Conservation (phyloP, 805 yeast genomes). For the Hanseniaspora hatyaiensis region DNA sequence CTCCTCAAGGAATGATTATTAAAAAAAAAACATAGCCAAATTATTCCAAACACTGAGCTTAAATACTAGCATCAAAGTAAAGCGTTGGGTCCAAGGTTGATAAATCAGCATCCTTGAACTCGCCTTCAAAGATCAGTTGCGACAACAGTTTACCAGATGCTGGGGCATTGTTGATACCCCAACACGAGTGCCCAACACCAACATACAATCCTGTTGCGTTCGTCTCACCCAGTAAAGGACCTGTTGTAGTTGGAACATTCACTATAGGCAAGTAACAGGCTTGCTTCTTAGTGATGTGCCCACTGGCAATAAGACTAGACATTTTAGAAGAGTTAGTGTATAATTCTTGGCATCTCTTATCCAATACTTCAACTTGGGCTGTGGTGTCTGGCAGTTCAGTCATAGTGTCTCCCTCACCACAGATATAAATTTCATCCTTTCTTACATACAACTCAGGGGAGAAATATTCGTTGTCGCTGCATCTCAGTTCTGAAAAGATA, state of each 20-base stretch:
- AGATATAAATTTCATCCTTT: conserved; percentile 87
- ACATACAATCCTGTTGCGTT: conserved; percentile 65
- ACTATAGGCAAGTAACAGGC: conserved; percentile 93
- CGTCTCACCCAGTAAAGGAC: conserved; percentile 90
- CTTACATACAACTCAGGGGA: conserved; percentile 93
- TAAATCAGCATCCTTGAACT: conserved; percentile 63
- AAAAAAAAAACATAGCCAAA: no score
- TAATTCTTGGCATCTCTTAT: conserved; percentile 77
- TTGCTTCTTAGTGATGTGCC: conserved; percentile 69
- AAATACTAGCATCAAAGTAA: conserved; percentile 62
- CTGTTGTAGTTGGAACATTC: conserved; percentile 82
- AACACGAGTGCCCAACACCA: conserved; percentile 92
- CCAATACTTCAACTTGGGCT: conserved; percentile 80
- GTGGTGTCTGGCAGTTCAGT: conserved; percentile 89
- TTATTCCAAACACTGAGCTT: neutral
- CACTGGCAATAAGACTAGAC: conserved; percentile 56
- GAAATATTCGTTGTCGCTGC: conserved; percentile 56
- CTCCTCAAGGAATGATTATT: no score
- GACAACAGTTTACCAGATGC: conserved; percentile 91
- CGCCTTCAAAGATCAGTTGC: conserved; percentile 76
- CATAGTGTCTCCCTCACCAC: conserved; percentile 91
- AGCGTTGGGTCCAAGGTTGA: conserved; percentile 74
- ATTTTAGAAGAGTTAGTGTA: conserved; percentile 70
- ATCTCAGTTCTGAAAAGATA: conserved; percentile 77
- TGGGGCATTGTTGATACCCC: conserved; percentile 98